phyloP scores from a whole-genome alignment of 768 basidiomycete genomes.

The Tulasnella sp. region DNA sequence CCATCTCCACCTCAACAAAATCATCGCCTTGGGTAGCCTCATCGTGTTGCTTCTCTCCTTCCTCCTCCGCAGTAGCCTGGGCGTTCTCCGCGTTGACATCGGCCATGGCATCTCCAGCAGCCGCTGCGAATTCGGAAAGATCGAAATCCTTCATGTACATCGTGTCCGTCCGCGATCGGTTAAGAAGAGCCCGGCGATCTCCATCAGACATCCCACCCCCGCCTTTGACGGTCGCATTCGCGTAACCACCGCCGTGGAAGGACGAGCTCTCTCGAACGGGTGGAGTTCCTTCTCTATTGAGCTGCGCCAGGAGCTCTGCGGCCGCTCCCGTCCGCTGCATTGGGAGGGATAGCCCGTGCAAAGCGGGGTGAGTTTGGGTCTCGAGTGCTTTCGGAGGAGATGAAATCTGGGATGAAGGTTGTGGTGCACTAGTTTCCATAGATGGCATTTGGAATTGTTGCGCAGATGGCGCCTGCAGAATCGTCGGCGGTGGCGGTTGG shows the following conservation, averaged over 20 bases:
- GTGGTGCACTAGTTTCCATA: conserved; percentile 1
- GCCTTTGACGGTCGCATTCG: conserved; percentile 13
- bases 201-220: conserved; percentile 2
- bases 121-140: conserved; percentile 18
- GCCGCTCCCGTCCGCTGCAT: background rate
- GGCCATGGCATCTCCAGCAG: conserved; percentile 25
- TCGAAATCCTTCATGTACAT: conserved; percentile 28
- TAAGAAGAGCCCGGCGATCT: conserved; percentile 17
- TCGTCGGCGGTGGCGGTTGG: background rate
- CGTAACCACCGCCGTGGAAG: background rate
- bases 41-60: conserved; percentile 17
- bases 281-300: conserved; percentile 5
- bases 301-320: background rate
- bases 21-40: conserved; percentile 7
- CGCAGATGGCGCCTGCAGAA: background rate
- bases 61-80: background rate
- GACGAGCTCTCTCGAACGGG: background rate
- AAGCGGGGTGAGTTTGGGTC: background rate
- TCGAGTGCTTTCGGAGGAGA: background rate
- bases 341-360: background rate
- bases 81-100: conserved; percentile 15
- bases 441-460: background rate
- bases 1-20: conserved; percentile 14
- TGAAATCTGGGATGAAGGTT: conserved; percentile 7
- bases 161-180: conserved; percentile 27